phyloP scores from a whole-genome alignment of 148 eudicot species.

The Spergularia bocconei region DNA sequence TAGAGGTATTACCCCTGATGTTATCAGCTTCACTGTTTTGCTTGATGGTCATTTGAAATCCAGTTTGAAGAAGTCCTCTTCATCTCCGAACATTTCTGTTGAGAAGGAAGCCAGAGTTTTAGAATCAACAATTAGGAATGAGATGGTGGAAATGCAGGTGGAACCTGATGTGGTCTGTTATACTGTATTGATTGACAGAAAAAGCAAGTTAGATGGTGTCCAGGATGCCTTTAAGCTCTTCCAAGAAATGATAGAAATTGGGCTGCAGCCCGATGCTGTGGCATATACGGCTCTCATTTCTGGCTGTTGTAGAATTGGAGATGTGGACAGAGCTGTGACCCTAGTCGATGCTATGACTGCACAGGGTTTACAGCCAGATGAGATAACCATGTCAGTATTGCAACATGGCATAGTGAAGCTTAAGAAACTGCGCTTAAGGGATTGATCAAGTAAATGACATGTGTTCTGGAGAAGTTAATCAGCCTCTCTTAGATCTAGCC shows the following conservation, averaged over 20 bases:
- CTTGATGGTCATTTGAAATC: constrained; percentile 48
- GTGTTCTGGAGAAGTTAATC: not conserved
- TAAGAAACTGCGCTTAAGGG: constrained; percentile 33
- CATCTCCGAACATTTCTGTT: constrained; percentile 4
- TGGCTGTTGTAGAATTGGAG: constrained; percentile 36
- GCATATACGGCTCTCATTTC: constrained; percentile 53
- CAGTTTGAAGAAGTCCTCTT: constrained; percentile 20
- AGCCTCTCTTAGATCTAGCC: no score
- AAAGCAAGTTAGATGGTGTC: constrained; percentile 45
- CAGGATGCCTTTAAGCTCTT: constrained; percentile 47
- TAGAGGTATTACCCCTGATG: constrained; percentile 58
- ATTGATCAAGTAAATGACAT: not conserved
- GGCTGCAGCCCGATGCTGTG: constrained; percentile 51
- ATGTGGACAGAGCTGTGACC: constrained; percentile 37
- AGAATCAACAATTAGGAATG: constrained; percentile 26
- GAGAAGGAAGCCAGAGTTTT: constrained; percentile 16
- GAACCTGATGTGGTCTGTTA: constrained; percentile 47
- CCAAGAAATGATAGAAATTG: constrained; percentile 51
- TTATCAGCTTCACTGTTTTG: constrained; percentile 60
- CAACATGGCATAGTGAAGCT: constrained; percentile 36
- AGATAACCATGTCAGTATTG: constrained; percentile 31
- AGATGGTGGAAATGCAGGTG: constrained; percentile 44
- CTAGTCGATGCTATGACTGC: constrained; percentile 41
- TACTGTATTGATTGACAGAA: constrained; percentile 48
- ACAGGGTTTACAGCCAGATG: constrained; percentile 42